Base-by-base conservation (phyloP, 805 yeast genomes). In the Candida palmyrensis region DNA sequence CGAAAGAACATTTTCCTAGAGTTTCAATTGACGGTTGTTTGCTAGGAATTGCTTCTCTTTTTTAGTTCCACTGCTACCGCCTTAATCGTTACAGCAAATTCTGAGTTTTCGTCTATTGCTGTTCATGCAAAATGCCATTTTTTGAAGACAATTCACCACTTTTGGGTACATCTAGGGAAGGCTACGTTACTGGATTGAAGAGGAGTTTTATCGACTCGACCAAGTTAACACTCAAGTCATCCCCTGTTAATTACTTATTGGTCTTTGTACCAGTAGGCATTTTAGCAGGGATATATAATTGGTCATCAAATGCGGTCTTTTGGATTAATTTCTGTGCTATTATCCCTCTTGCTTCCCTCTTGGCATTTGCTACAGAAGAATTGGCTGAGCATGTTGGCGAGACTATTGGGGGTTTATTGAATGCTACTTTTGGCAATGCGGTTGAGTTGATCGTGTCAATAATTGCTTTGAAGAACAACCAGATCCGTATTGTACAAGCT, bases 351-450 rank as follows among this genome's bases (percentile, higher is more conserved):
- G 97, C 98, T 5, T 82, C 94, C 1, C 69, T 90, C 15, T 67
- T 92, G 37, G 94, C 96, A 0, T 87, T 71, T 61, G 94, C 96
- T 25, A 92, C 98, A 4, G 98, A 92, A 57, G 95, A 88, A 49
- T 68, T 92, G 36, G 77, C 96, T 27, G 84, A 77, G 38, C 79
- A 82, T 42, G 87, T 87, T 21, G 97, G 97, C 39, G 84, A 87
- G 50, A 89, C 97, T 7, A 44, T 90, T 16, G 97, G 98, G 10
- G 97, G 97, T 1, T 69, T 92, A 42, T 69, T 92, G 49, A 92
- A 92, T 61, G 98, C 98, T 2, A 89, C 97, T 7, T 86, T 92
- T 55, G 98, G 98, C 38, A 92, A 92, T 57, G 97, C 97, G 2
- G 96, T 92, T 15, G 98, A 92, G 63, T 77, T 92, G 39, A 92